Evolutionary conservation across 2,329 filamentous ascomycete species (phyloP), one percentile per base, ranked within the genome.

Genomic region (Lecanoromycetidae sp.): DNA sequence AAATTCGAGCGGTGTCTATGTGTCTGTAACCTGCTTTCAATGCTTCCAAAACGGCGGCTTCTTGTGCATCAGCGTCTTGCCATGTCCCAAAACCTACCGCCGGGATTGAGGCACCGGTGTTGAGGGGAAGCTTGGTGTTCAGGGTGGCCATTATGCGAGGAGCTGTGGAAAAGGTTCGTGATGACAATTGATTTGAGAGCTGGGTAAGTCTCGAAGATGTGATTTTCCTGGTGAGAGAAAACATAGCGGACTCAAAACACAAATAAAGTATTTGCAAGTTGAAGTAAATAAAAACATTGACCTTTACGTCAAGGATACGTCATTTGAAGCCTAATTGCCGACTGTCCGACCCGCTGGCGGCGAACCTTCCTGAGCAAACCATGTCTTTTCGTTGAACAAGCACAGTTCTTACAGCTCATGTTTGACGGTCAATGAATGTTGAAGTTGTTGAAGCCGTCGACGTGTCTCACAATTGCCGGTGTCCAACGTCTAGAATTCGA

Each of bases 1-100:
- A 82, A 61, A 69, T 59, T 51, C 62, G 56, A 8, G 70, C 70
- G 0, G 70, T 72, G 53, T 75, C 74, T 48, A 77, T 75, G 54
- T 76, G 73, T 19, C 71, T 61, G 54, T 75, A 76, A n/a, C 74
- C 74, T 2, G 61, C 62, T 54, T 70, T 66, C 34, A 76, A 59
- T 4, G 68, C 69, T 41, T 69, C 66, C 3, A 58, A 51, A 6
- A 75, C 71, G 2, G 71, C 70, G 22, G 60, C 60, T 54, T 72
- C 71, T 56, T 74, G 71, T 2, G 65, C 66, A 5, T 67, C 62
- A 52, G 64, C 64, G 53, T 75, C 71, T 54, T 75, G 71, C 71
- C 71, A 76, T 30, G 72, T 75, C 3, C 72, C 72, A 45, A 75
- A 72, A 2, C 71, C 71, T 27, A 74, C 33, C 17, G 52, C 49